Evolutionary conservation across 2,329 filamentous ascomycete genomes (phyloP).

Genomic region (Ophiostoma australiae): DNA sequence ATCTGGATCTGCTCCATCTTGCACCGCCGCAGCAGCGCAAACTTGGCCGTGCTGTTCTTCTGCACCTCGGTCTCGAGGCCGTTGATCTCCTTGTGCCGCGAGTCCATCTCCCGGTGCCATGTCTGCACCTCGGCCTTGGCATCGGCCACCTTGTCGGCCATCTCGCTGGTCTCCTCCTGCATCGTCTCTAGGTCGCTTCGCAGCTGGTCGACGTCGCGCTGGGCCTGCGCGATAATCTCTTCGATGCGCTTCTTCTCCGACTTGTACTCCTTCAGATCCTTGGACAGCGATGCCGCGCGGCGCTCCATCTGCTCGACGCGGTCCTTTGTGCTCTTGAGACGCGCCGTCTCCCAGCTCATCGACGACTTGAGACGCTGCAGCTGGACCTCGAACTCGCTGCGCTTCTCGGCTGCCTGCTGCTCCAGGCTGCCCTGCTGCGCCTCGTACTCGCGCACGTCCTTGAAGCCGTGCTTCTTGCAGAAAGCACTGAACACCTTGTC

Average conservation of each 20-base stretch:
- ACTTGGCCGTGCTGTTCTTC: slow-evolving; percentile 76
- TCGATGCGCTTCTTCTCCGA: slow-evolving; percentile 70
- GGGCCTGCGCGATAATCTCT: slow-evolving; percentile 64
- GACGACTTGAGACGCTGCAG: slow-evolving; percentile 65
- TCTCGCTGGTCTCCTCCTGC: slow-evolving; percentile 62
- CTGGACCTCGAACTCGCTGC: slow-evolving; percentile 80
- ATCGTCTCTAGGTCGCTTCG: slow-evolving; percentile 66
- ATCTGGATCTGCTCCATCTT: slow-evolving; percentile 90
- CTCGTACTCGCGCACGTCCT: slow-evolving; percentile 87
- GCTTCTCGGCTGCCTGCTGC: slow-evolving; percentile 82
- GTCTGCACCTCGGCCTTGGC: slow-evolving; percentile 77
- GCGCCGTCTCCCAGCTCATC: slow-evolving; percentile 52
- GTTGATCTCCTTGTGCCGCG: slow-evolving; percentile 64
- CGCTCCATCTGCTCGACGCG: slow-evolving; percentile 66
- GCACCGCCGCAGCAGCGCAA: slow-evolving; percentile 78
- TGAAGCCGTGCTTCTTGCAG: slow-evolving; percentile 80
- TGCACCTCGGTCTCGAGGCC: slow-evolving; percentile 80
- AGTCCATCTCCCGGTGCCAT: slow-evolving; percentile 77
- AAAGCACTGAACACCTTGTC: slow-evolving; percentile 83
- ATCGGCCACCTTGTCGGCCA: slow-evolving; percentile 69
- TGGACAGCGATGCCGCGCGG: slow-evolving; percentile 60
- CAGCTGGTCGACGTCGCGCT: slow-evolving; percentile 71
- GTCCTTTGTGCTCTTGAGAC: slow-evolving; percentile 54
- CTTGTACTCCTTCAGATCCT: slow-evolving; percentile 65
- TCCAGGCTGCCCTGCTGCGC: slow-evolving; percentile 88